Percentiles rank a stretch among this genome's conserved stretches.
These are phyloP conservation scores for Hamamelis virginiana DNA, from an alignment of 164 flowering plant genomes.

Conservation along the genomic window DNA sequence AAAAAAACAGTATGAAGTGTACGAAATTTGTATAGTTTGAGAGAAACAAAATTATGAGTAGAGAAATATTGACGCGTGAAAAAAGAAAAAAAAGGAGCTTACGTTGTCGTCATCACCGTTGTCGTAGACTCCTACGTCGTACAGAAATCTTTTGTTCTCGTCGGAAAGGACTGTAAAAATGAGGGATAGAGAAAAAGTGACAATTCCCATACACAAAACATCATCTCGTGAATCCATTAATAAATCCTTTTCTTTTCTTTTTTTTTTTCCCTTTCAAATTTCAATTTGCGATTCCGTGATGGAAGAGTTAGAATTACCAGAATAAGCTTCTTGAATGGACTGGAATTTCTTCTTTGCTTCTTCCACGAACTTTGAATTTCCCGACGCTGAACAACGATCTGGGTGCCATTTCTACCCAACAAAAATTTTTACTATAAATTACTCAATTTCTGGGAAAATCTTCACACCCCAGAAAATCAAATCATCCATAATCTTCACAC, in stretches of 20 bases:
- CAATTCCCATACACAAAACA: neutral
- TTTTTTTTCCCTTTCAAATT: neutral
- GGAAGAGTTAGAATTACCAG: constrained; percentile 49
- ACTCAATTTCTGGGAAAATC: too few species aligned
- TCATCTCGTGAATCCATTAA: constrained; percentile 10
- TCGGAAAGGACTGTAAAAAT: constrained; percentile 71
- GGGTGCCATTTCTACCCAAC: constrained; percentile 90
- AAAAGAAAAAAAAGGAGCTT: constrained; percentile 15
- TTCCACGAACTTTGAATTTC: constrained; percentile 63
- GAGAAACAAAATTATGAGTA: too few species aligned
- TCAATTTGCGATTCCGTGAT: too few species aligned
- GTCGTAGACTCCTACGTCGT: constrained; percentile 83
- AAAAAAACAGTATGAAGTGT: too few species aligned
- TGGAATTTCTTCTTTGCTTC: constrained; percentile 92
- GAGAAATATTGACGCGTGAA: neutral
- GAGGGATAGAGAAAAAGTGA: neutral
- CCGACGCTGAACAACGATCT: constrained; percentile 80
- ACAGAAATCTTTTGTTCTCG: constrained; percentile 72
- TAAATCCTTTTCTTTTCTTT: neutral
- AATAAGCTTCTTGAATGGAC: constrained; percentile 89
- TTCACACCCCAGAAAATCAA: too few species aligned
- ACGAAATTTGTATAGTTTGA: too few species aligned
- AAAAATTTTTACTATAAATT: neutral
- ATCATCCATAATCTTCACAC: too few species aligned
- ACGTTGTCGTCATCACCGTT: constrained; percentile 75